A percentile compares a stretch with the other conserved stretches of the same genome.
These are phyloP conservation scores for Coemansia sp. DNA, from an alignment of 192 early-diverging fungal genomes.

Conservation along the genomic window DNA sequence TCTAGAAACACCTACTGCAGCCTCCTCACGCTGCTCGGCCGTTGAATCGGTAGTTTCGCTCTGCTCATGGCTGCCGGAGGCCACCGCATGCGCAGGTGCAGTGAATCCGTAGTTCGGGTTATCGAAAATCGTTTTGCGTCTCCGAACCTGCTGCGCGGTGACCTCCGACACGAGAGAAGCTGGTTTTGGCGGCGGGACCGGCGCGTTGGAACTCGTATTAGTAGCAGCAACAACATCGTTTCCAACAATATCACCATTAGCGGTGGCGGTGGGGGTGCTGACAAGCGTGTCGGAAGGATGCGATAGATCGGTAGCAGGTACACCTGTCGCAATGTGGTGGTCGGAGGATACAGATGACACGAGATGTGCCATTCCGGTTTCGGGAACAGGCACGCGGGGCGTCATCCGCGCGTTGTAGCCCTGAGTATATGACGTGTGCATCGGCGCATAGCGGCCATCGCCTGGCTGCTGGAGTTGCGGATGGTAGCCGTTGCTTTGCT, in stretches of 20 bases:
- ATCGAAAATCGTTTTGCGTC: conserved; percentile 62
- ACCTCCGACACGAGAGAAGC: conserved; percentile 2
- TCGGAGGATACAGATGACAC: background rate
- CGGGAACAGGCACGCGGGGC: conserved; percentile 2
- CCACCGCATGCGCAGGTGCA: conserved; percentile 15
- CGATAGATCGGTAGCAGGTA: background rate
- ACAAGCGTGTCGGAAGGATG: background rate
- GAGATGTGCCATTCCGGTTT: conserved; percentile 5
- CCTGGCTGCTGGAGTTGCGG: conserved; percentile 19
- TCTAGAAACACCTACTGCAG: background rate
- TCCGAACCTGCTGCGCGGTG: conserved; percentile 2
- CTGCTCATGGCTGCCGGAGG: background rate
- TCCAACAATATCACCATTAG: background rate
- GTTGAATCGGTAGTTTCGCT: conserved; percentile 6
- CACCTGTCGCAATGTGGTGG: background rate
- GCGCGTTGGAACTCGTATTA: background rate
- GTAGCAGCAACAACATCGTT: background rate
- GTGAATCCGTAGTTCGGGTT: conserved; percentile 52
- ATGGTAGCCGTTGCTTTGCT: conserved; percentile 19
- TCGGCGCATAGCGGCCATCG: conserved; percentile 14
- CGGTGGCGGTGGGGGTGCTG: background rate
- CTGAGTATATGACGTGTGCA: conserved; percentile 24
- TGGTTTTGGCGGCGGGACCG: background rate
- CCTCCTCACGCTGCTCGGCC: background rate
- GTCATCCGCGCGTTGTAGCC: conserved; percentile 18